Conservation (phyloP, 2,329 filamentous ascomycete genomes). For the Nothopassalora personata region DNA sequence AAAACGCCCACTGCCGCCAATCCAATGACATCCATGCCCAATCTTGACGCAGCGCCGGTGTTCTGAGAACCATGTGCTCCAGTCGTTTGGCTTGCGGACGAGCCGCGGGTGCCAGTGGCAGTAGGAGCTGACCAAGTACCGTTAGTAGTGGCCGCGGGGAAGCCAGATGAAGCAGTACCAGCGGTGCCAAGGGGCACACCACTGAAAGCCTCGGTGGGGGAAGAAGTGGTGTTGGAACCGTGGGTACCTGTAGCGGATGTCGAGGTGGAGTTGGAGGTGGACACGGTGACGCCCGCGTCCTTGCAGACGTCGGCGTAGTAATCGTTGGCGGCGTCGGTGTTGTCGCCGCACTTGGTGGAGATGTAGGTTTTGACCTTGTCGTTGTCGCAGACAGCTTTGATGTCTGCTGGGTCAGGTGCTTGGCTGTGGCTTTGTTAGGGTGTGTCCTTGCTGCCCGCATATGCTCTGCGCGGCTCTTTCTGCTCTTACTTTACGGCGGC, state of each 20-base stretch:
- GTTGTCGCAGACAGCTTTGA: constrained; percentile 31
- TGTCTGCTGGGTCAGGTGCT: constrained; percentile 27
- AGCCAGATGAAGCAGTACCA: constrained; percentile 9
- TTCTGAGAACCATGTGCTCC: constrained; percentile 5
- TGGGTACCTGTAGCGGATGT: constrained; percentile 10
- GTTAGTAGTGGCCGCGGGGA: constrained; percentile 11
- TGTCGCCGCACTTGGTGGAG: constrained; percentile 28
- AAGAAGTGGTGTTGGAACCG: constrained; percentile 10
- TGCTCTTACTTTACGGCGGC: constrained; percentile 45
- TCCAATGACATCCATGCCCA: constrained; percentile 25
- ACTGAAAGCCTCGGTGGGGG: constrained; percentile 6
- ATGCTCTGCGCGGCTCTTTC: constrained; percentile 1
- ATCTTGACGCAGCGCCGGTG: constrained; percentile 20
- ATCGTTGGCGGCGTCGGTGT: constrained; percentile 25
- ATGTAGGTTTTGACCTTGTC: constrained; percentile 26
- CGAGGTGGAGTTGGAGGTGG: constrained; percentile 8
- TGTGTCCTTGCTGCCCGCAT: neutral
- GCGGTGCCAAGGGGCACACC: constrained; percentile 7
- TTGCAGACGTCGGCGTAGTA: constrained; percentile 31
- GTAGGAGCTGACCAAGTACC: constrained; percentile 7
- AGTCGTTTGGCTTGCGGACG: constrained; percentile 7
- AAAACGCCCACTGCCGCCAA: constrained; percentile 23
- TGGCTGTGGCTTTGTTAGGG: constrained; percentile 24
- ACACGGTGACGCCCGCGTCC: constrained; percentile 28
- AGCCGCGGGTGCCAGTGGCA: constrained; percentile 3